Evolutionary conservation across 352 stramenopile species (phyloP).

Genomic region (Phytophthora pseudosyringae): DNA sequence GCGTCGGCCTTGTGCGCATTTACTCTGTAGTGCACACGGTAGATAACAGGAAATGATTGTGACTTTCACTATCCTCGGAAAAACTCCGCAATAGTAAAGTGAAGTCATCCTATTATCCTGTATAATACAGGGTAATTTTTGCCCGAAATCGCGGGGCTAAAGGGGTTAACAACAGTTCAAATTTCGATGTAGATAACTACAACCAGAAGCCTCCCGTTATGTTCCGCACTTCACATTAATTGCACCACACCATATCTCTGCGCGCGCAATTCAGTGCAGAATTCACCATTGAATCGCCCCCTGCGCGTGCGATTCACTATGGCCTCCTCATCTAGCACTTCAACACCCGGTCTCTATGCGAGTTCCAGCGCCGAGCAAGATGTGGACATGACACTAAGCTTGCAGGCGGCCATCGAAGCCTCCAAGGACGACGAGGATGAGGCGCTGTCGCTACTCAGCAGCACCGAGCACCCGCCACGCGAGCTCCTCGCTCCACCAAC

Average conservation of each 20-base stretch:
- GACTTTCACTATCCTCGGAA: too few relatives aligned
- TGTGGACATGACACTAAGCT: slow-evolving; percentile 10
- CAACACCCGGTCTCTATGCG: slow-evolving; percentile 3
- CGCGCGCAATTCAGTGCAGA: slow-evolving; percentile 7
- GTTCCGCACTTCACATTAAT: neutral
- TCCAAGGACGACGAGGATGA: slow-evolving; percentile 14
- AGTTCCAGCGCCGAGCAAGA: slow-evolving; percentile 8
- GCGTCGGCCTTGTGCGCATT: too few relatives aligned
- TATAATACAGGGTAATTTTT: slow-evolving; percentile 12
- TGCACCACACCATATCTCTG: neutral
- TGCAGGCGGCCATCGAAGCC: slow-evolving; percentile 3
- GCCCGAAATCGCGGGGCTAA: slow-evolving; percentile 6
- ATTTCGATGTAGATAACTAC: too few relatives aligned
- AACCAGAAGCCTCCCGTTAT: too few relatives aligned
- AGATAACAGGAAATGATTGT: too few relatives aligned
- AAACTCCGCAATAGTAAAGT: slow-evolving; percentile 19
- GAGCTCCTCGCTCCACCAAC: neutral
- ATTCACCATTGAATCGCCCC: slow-evolving; percentile 15
- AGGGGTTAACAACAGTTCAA: neutral
- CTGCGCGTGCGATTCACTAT: slow-evolving; percentile 7
- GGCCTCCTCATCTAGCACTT: slow-evolving; percentile 1
- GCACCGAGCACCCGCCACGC: slow-evolving; percentile 3
- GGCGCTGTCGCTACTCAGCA: slow-evolving; percentile 2
- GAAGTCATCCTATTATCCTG: slow-evolving; percentile 15
- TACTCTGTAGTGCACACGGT: too few relatives aligned